A percentile compares a stretch with the other conserved stretches of the same genome.
Conservation (phyloP, 768 basidiomycete species). For the Pleurotus tuoliensis region DNA sequence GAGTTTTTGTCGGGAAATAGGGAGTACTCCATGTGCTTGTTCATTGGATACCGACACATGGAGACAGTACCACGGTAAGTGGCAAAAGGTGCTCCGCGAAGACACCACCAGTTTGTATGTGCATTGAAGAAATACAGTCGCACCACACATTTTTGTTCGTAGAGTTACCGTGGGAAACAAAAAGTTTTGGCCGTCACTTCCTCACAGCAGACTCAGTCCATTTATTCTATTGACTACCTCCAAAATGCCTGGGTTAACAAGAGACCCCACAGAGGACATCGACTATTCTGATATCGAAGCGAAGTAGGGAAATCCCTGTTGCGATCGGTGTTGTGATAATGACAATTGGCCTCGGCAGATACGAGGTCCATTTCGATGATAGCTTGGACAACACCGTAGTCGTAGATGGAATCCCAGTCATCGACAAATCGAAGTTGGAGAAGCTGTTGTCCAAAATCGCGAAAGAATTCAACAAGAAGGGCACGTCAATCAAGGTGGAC, state of each 20-base stretch:
- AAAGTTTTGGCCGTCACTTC: no score
- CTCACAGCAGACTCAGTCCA: no score
- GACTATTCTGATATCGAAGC: constrained; percentile 88
- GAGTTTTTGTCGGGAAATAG: no score
- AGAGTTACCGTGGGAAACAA: no score
- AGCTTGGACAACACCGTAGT: constrained; percentile 90
- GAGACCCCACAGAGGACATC: constrained; percentile 57
- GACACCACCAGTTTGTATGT: no score
- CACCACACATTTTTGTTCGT: no score
- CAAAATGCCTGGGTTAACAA: constrained; percentile 44
- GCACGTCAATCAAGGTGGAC: constrained; percentile 69
- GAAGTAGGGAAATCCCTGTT: constrained; percentile 47
- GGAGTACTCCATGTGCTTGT: no score
- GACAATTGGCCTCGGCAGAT: constrained; percentile 43
- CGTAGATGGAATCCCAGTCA: constrained; percentile 88
- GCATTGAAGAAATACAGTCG: no score
- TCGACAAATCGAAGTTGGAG: constrained; percentile 82
- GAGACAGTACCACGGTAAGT: no score
- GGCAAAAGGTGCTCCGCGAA: no score
- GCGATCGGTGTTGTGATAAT: constrained; percentile 4
- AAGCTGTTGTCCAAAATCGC: constrained; percentile 76
- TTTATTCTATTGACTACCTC: neutral
- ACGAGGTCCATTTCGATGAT: constrained; percentile 79
- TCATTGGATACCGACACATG: no score
- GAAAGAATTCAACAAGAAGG: constrained; percentile 83